Conservation (phyloP, 371 early-diverging fungal species). For the Conidiobolus incongruus region DNA sequence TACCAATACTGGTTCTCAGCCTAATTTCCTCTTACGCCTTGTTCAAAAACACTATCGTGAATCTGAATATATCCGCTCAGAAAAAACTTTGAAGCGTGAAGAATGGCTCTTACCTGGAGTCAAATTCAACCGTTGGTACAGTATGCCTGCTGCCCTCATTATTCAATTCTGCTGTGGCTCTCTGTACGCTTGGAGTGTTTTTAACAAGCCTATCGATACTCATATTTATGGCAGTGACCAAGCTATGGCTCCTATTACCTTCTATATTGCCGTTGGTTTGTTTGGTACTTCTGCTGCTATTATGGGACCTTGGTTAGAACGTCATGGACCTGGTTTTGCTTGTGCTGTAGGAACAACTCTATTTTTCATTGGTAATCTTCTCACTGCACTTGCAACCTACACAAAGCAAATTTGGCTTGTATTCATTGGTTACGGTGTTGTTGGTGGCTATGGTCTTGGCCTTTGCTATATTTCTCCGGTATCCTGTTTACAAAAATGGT, state of each 20-base stretch:
- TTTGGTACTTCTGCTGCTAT: slow-evolving; percentile 33
- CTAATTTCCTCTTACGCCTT: slow-evolving; percentile 5
- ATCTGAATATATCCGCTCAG: slow-evolving; percentile 11
- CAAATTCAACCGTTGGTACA: slow-evolving; percentile 22
- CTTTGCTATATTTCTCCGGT: slow-evolving; percentile 36
- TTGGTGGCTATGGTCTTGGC: slow-evolving; percentile 37
- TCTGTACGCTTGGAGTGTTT: slow-evolving; percentile 43
- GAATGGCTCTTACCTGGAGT: slow-evolving; percentile 12
- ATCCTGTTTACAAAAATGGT: slow-evolving; percentile 30
- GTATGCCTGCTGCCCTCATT: slow-evolving; percentile 28
- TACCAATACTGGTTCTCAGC: no score
- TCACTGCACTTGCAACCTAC: slow-evolving; percentile 26
- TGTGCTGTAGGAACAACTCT: slow-evolving; percentile 21
- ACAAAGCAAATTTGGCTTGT: slow-evolving; percentile 25
- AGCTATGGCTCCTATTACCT: slow-evolving; percentile 24
- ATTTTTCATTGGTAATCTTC: slow-evolving; percentile 29
- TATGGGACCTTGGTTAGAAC: slow-evolving; percentile 41
- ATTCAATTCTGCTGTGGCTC: slow-evolving; percentile 42
- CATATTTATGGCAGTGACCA: slow-evolving; percentile 14
- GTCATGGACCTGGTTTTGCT: slow-evolving; percentile 28
- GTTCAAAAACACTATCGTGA: slow-evolving; percentile 14
- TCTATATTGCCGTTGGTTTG: slow-evolving; percentile 40
- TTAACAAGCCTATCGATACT: slow-evolving; percentile 30
- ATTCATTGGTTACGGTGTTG: slow-evolving; percentile 33
- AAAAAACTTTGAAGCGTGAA: slow-evolving; percentile 12